Conservation (phyloP, 768 basidiomycete species). For the Chalciporus chontae region DNA sequence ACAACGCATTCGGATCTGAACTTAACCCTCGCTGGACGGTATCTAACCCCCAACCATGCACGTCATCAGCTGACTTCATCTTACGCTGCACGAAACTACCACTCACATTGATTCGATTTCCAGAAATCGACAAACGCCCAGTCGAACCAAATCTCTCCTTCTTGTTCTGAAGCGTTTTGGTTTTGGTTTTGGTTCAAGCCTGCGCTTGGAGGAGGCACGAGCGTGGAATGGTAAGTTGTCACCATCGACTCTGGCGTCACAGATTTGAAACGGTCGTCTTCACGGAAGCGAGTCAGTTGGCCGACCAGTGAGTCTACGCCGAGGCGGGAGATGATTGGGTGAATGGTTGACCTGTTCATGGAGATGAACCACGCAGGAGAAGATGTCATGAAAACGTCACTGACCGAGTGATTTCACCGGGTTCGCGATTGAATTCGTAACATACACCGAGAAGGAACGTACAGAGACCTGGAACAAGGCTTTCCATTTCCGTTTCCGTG, state of each 20-base stretch:
- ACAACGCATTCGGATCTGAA: constrained; percentile 62
- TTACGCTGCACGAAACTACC: not conserved
- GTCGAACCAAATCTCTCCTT: constrained; percentile 95
- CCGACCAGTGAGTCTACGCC: constrained; percentile 87
- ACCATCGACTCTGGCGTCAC: constrained; percentile 86
- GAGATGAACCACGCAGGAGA: not conserved
- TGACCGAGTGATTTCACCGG: constrained; percentile 92
- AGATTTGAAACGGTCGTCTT: constrained; percentile 89
- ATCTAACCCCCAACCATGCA: constrained; percentile 39
- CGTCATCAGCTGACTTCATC: not conserved
- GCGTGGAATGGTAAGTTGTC: constrained; percentile 43
- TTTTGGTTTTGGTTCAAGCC: constrained; percentile 3
- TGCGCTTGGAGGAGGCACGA: not conserved
- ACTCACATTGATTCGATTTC: constrained; percentile 95
- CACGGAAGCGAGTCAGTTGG: constrained; percentile 81
- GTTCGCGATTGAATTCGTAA: constrained; percentile 95
- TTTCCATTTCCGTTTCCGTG: constrained; percentile 79
- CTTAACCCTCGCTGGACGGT: constrained; percentile 72
- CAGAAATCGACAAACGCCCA: constrained; percentile 98
- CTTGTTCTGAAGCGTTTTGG: constrained; percentile 39
- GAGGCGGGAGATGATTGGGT: constrained; percentile 86
- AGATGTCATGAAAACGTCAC: constrained; percentile 15
- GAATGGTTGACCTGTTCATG: constrained; percentile 65
- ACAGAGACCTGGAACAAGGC: constrained; percentile 84
- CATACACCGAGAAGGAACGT: constrained; percentile 90